Conservation (phyloP, 2,329 filamentous ascomycete species). For the Cryphonectria naterciae region DNA sequence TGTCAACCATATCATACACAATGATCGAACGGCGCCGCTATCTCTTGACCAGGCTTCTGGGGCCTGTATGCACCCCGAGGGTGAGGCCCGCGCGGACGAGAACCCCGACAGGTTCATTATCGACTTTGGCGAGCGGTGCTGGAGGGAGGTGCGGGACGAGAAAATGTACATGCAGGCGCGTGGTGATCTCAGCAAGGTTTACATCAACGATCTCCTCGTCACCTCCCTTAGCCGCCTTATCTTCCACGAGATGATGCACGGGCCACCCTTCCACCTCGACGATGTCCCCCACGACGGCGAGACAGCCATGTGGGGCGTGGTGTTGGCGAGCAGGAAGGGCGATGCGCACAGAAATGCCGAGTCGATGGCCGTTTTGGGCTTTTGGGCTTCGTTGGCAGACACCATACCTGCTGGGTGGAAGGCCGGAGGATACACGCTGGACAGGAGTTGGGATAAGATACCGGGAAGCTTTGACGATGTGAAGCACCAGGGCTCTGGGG, state of each 20-base stretch:
- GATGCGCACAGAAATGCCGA: conserved; percentile 25
- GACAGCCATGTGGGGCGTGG: conserved; percentile 17
- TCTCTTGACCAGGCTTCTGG: conserved; percentile 15
- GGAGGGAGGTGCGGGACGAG: conserved; percentile 13
- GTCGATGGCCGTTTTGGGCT: conserved; percentile 16
- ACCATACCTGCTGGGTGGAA: neutral
- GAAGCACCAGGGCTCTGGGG: conserved; percentile 9
- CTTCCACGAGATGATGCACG: conserved; percentile 20
- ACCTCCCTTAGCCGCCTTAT: conserved; percentile 17
- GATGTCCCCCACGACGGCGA: conserved; percentile 4
- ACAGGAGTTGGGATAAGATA: conserved; percentile 14
- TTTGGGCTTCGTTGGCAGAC: conserved; percentile 21
- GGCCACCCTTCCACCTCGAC: conserved; percentile 19
- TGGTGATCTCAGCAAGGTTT: neutral
- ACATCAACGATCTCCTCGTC: conserved; percentile 15
- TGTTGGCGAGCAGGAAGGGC: conserved; percentile 21
- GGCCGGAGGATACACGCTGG: conserved; percentile 18
- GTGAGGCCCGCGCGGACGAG: neutral
- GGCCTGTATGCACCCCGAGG: neutral
- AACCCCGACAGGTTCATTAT: conserved; percentile 20
- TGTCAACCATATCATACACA: conserved; percentile 16
- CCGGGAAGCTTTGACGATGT: conserved; percentile 18
- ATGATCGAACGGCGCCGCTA: neutral
- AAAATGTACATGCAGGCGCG: neutral
- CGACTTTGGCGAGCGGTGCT: conserved; percentile 16